These are phyloP conservation scores for Serendipita sp. DNA, from an alignment of 768 basidiomycete genomes.

Conservation along the genomic window DNA sequence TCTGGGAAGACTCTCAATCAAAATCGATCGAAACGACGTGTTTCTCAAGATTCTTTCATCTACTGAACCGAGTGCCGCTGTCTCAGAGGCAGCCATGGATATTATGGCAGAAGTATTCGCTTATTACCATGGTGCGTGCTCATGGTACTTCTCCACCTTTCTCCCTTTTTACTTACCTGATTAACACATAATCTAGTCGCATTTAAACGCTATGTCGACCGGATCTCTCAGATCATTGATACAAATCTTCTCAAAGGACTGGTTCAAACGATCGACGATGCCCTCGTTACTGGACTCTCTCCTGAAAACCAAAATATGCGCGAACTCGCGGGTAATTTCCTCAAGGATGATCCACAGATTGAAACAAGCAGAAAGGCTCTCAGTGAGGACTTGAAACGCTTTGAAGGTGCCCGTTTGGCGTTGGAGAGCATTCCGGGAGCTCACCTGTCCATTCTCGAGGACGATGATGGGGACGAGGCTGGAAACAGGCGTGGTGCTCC, in stretches of 20 bases:
- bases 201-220: conserved; percentile 44
- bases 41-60: conserved; percentile 34
- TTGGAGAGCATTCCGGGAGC: background rate
- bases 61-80: conserved; percentile 18
- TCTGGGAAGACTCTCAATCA: conserved; percentile 19
- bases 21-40: conserved; percentile 26
- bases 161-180: background rate
- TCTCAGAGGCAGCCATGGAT: conserved; percentile 27
- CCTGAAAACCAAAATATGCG: background rate
- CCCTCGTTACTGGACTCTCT: conserved; percentile 32
- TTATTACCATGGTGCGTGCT: conserved; percentile 29
- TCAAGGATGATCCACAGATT: background rate
- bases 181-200: conserved; percentile 29
- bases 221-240: conserved; percentile 41
- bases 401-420: background rate
- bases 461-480: background rate
- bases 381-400: background rate
- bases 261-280: conserved; percentile 29
- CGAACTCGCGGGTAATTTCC: background rate
- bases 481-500: too few species aligned
- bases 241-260: conserved; percentile 39
- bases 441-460: background rate
- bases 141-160: too few species aligned
- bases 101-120: conserved; percentile 63
- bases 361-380: background rate